Conservation (phyloP, 208 protist genomes). For the Trypanosoma rangeli region DNA sequence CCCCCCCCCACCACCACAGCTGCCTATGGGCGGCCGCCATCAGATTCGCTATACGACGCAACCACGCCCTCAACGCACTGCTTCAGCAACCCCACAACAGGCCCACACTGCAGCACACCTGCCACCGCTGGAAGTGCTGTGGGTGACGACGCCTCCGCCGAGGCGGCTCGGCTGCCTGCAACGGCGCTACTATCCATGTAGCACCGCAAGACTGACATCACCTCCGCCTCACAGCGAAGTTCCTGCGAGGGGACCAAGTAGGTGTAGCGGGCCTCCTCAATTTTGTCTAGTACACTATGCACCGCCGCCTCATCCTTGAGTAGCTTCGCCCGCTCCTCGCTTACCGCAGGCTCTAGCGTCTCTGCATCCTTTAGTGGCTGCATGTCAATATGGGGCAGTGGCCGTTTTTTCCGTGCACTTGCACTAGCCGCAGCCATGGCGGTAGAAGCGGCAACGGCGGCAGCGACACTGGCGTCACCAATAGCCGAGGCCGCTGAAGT, state of each 20-base stretch:
- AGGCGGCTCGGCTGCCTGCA: not conserved
- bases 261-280: slow-evolving; percentile 73
- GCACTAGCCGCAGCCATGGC: slow-evolving; percentile 6
- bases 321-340: slow-evolving; percentile 58
- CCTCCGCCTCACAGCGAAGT: slow-evolving; percentile 61
- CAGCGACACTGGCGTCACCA: not conserved
- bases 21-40: not conserved
- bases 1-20: not conserved
- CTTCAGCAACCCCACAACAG: slow-evolving; percentile 40
- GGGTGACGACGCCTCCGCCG: slow-evolving; percentile 1
- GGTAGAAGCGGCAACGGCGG: not conserved
- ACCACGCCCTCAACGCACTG: slow-evolving; percentile 45
- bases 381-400: slow-evolving; percentile 52
- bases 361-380: slow-evolving; percentile 39
- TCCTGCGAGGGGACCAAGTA: slow-evolving; percentile 67
- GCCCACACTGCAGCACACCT: slow-evolving; percentile 57
- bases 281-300: slow-evolving; percentile 59
- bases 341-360: slow-evolving; percentile 46
- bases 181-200: slow-evolving; percentile 53
- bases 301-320: slow-evolving; percentile 60
- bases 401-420: slow-evolving; percentile 30
- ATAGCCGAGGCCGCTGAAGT: not conserved
- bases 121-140: slow-evolving; percentile 12
- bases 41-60: slow-evolving; percentile 35
- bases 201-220: slow-evolving; percentile 57